Percentiles rank a stretch among this genome's conserved stretches.
Conservation (phyloP, 495 filamentous ascomycete species). For the Penicillium egyptiacum region DNA sequence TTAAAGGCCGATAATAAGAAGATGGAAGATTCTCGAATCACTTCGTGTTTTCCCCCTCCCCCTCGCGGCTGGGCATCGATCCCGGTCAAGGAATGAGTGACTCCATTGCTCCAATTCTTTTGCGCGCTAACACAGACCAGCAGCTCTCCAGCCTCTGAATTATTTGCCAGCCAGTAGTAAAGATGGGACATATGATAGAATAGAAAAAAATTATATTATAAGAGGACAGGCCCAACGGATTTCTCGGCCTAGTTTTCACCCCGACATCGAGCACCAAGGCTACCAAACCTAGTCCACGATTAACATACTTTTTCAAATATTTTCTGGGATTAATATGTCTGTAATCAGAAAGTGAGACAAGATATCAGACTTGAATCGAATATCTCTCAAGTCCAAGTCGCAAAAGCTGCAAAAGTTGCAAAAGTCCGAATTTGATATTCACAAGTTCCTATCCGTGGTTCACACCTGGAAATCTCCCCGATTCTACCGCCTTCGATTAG, state of each 20-base stretch:
- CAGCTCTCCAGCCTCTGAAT: conserved; percentile 36
- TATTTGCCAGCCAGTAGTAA: conserved; percentile 29
- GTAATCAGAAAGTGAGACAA: neutral
- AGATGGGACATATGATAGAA: conserved; percentile 7
- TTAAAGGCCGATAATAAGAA: conserved; percentile 6
- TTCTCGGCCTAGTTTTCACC: neutral
- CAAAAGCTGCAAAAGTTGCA: too few species aligned
- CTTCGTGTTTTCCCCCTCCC: neutral
- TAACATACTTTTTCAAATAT: neutral
- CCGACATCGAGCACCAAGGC: neutral
- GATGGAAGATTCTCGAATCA: conserved; percentile 25
- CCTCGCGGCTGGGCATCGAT: conserved; percentile 13
- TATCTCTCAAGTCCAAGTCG: neutral
- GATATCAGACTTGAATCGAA: neutral
- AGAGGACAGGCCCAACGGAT: neutral
- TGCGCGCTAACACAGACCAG: conserved; percentile 41
- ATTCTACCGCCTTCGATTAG: conserved; percentile 50
- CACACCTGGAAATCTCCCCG: conserved; percentile 41
- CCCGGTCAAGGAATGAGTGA: conserved; percentile 16
- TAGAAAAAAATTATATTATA: conserved; percentile 15
- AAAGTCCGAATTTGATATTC: conserved; percentile 4
- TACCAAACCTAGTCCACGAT: neutral
- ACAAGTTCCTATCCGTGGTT: neutral
- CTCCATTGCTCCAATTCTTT: conserved; percentile 30
- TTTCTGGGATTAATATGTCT: neutral